Percentiles rank a stretch among this genome's conserved stretches.
These are phyloP conservation scores for Cornus suecica DNA, from an alignment of 148 eudicot species.

Conservation along the genomic window DNA sequence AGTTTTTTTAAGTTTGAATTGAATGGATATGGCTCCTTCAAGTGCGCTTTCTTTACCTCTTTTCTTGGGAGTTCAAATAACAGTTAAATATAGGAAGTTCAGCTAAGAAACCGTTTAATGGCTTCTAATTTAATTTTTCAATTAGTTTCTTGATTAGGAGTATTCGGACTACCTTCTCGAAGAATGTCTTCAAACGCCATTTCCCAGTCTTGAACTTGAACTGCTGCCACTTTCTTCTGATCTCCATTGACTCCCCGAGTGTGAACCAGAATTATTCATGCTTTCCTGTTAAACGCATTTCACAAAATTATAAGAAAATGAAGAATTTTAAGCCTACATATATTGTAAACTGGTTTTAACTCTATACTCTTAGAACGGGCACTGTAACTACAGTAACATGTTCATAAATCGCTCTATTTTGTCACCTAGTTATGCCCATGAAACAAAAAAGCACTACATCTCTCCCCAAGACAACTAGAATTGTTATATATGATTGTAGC, in stretches of 20 bases:
- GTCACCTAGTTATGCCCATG: neutral
- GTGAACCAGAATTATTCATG: neutral
- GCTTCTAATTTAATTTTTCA: neutral
- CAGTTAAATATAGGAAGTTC: neutral
- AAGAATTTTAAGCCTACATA: neutral
- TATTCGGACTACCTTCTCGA: neutral
- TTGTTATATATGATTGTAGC: neutral
- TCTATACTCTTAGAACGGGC: neutral
- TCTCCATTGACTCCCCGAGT: neutral
- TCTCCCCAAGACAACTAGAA: neutral
- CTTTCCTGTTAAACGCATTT: slow-evolving; percentile 6
- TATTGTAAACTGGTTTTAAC: neutral
- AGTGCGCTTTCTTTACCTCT: no score
- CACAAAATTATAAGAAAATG: neutral
- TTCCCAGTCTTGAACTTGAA: neutral
- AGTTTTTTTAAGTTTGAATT: neutral
- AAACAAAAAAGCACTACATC: no score
- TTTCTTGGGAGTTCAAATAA: no score
- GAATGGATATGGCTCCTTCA: neutral
- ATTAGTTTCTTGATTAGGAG: neutral
- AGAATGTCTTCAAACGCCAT: neutral
- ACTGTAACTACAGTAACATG: neutral
- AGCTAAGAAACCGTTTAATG: neutral
- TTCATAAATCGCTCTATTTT: neutral
- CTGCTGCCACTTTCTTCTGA: slow-evolving; percentile 5